Conservation (phyloP, 164 flowering plant genomes). For the Magnolia officinalis region DNA sequence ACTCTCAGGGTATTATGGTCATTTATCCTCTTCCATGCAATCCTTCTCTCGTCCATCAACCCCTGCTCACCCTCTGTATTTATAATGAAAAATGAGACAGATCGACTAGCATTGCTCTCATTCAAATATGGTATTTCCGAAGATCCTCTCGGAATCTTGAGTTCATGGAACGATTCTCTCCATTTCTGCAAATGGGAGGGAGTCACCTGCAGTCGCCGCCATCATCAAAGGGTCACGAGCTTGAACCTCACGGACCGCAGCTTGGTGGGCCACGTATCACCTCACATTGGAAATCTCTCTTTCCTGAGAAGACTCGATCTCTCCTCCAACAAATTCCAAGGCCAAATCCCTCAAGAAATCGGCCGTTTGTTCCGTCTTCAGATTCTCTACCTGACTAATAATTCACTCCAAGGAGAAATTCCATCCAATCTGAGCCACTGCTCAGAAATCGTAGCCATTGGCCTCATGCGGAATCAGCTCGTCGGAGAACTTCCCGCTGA, state of each 20-base stretch:
- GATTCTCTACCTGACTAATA: conserved; percentile 29
- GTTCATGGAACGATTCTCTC: conserved; percentile 14
- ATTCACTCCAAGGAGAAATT: conserved; percentile 27
- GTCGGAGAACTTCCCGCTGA: too few species aligned
- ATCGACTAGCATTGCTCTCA: conserved; percentile 8
- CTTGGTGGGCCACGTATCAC: conserved; percentile 28
- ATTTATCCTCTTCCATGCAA: neutral
- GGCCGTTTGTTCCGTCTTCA: conserved; percentile 27
- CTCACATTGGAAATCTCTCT: conserved; percentile 40
- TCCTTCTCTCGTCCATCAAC: neutral
- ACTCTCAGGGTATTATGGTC: neutral
- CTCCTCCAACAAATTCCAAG: conserved; percentile 27
- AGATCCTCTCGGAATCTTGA: conserved; percentile 11
- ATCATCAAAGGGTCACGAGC: conserved; percentile 19
- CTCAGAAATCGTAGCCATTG: neutral
- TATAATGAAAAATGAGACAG: conserved; percentile 2
- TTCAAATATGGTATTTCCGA: conserved; percentile 8
- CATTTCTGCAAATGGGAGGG: conserved; percentile 15
- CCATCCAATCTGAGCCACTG: conserved; percentile 27
- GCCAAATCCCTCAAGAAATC: conserved; percentile 29
- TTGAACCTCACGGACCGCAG: conserved; percentile 21
- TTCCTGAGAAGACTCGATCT: conserved; percentile 33
- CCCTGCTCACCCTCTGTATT: neutral
- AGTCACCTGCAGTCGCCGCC: conserved; percentile 19
- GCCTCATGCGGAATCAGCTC: neutral